phyloP scores from a whole-genome alignment of 106 monocot genomes.

The Platanthera guangdongensis region DNA sequence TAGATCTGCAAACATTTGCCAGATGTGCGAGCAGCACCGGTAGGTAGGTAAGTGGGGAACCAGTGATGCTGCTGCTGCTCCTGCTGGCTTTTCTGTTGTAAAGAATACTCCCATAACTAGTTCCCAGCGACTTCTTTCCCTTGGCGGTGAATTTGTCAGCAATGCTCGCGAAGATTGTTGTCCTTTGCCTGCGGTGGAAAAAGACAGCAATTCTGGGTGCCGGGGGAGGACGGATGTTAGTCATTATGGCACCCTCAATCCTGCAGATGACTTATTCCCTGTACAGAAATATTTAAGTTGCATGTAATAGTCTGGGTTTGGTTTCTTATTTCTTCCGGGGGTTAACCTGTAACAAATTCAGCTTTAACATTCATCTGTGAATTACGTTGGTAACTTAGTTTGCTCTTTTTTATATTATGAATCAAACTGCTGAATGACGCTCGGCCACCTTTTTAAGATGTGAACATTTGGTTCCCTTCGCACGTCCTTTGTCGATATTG shows the following conservation, averaged over 20 bases:
- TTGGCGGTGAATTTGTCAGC: background rate
- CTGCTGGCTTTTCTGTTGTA: slow-evolving; percentile 1
- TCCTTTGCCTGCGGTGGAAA: background rate
- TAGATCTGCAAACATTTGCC: slow-evolving; percentile 29
- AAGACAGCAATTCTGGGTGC: background rate
- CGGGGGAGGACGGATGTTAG: background rate
- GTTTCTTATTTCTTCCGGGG: background rate
- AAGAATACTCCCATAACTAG: background rate
- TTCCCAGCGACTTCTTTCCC: background rate
- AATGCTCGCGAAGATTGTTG: background rate
- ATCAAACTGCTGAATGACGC: background rate
- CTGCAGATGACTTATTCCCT: background rate
- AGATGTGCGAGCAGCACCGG: slow-evolving; percentile 39
- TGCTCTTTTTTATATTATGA: background rate
- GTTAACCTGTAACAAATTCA: background rate
- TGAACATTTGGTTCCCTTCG: too few relatives aligned
- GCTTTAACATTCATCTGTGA: background rate
- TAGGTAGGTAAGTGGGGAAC: background rate
- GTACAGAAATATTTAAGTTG: background rate
- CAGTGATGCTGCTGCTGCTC: too few relatives aligned
- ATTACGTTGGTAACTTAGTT: background rate
- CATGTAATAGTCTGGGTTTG: background rate
- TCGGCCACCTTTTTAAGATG: background rate
- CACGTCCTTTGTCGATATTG: too few relatives aligned
- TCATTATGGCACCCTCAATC: background rate